Evolutionary conservation across 352 stramenopile genomes (phyloP).

Genomic region (Globisporangium abappressorium): DNA sequence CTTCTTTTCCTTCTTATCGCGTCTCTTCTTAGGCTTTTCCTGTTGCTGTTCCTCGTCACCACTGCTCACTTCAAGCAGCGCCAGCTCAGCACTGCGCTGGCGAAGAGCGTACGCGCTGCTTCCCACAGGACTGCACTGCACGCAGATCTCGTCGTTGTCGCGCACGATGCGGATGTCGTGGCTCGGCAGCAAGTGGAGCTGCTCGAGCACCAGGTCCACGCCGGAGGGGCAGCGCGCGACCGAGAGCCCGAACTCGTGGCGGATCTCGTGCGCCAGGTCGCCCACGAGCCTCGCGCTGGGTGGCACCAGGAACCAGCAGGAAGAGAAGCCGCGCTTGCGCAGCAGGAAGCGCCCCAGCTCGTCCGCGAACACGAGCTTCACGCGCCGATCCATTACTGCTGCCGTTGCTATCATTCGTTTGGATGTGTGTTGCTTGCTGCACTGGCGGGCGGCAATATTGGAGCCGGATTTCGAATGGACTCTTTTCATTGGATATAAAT

Average conservation of each 20-base stretch:
- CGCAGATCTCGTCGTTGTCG: constrained; percentile 54
- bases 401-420: neutral
- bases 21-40: neutral
- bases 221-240: constrained; percentile 36
- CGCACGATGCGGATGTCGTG: constrained; percentile 57
- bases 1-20: neutral
- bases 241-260: constrained; percentile 52
- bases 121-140: constrained; percentile 35
- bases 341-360: constrained; percentile 45
- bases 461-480: neutral
- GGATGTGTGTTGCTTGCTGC: neutral
- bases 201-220: constrained; percentile 55
- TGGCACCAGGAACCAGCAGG: constrained; percentile 71
- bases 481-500: neutral
- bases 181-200: constrained; percentile 54
- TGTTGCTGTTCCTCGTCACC: neutral
- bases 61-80: neutral
- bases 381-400: constrained; percentile 28
- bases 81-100: neutral
- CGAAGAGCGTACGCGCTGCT: neutral
- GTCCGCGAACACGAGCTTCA: constrained; percentile 59
- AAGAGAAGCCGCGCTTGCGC: constrained; percentile 43
- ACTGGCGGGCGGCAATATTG: neutral
- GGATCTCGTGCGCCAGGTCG: constrained; percentile 55
- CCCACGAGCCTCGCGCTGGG: constrained; percentile 43